Evolutionary conservation across 2,329 filamentous ascomycete genomes (phyloP), one percentile per base, ranked within the genome.

Genomic region (Camillea tinctor): DNA sequence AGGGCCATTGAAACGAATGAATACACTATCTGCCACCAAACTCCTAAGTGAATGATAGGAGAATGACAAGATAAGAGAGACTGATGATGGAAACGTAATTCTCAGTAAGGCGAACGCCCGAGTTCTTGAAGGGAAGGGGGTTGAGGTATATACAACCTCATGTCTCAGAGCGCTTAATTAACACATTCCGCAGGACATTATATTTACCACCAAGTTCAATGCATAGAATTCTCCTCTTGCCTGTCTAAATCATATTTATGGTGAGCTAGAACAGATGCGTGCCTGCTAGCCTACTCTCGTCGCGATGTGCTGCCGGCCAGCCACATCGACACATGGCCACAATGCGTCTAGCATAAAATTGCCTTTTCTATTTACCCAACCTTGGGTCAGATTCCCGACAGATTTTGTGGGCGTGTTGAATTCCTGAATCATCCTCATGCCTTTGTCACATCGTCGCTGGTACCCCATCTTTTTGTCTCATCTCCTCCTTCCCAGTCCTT

Each of bases 401-500:
- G 13, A 30, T 30, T 30, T 15, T 17, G 36, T n/a, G 15, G 17
- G n/a, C n/a, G n/a, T n/a, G n/a, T n/a, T 11, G 36, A n/a, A n/a
- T 44, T 44, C 17, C 48, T 54, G 60, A 55, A 60, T n/a, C 55
- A 21, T 21, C 2, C 61, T 50, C 44, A 44, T n/a, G 36, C 36
- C 36, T 44, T 44, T n/a, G 36, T n/a, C 13, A 52, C 22, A 48
- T 56, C 58, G 50, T 68, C 65, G 50, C 57, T 60, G 21, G 66
- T 85, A 55, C 90, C 90, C 93, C 93, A 97, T 72, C 93, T 82
- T 55, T 86, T 85, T 26, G 86, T 89, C 79, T 98, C 94, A 69
- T 97, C 91, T 9, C 92, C 93, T 4, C 87, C 88, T 59, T 84
- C 82, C 93, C 95, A 97, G 24, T 86, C 81, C 68, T 90, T 89